phyloP scores from a whole-genome alignment of 2,329 filamentous ascomycete species.

The Arachnomyces sp. region DNA sequence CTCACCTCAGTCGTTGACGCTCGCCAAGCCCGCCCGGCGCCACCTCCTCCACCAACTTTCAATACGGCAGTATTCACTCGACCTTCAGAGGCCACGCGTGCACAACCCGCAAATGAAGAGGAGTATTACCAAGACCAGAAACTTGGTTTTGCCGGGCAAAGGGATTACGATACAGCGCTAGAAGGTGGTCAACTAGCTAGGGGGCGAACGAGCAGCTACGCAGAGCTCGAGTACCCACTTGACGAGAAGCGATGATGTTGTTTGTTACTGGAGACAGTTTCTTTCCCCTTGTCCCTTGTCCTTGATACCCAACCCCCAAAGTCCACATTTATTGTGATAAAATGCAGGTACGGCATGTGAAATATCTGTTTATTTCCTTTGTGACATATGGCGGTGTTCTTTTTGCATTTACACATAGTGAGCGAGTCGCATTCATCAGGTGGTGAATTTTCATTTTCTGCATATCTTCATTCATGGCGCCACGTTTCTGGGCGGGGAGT shows the following conservation, averaged over 20 bases:
- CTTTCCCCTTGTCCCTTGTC: constrained; percentile 4
- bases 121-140: constrained; percentile 33
- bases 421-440: no score
- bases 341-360: background rate
- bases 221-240: constrained; percentile 25
- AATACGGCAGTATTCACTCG: no score
- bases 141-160: constrained; percentile 34
- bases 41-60: no score
- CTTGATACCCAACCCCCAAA: background rate
- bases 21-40: background rate
- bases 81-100: background rate
- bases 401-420: no score
- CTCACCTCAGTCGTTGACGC: constrained; percentile 22
- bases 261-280: background rate
- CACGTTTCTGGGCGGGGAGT: no score
- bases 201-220: constrained; percentile 27
- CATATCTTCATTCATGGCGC: no score
- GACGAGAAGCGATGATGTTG: constrained; percentile 22
- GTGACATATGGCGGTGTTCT: background rate
- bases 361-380: background rate
- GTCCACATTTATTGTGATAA: background rate
- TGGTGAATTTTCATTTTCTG: no score
- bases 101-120: constrained; percentile 14
- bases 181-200: constrained; percentile 16
- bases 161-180: constrained; percentile 24